phyloP scores from a whole-genome alignment of 176 grass and related monocot genomes.

The Thalia dealbata region DNA sequence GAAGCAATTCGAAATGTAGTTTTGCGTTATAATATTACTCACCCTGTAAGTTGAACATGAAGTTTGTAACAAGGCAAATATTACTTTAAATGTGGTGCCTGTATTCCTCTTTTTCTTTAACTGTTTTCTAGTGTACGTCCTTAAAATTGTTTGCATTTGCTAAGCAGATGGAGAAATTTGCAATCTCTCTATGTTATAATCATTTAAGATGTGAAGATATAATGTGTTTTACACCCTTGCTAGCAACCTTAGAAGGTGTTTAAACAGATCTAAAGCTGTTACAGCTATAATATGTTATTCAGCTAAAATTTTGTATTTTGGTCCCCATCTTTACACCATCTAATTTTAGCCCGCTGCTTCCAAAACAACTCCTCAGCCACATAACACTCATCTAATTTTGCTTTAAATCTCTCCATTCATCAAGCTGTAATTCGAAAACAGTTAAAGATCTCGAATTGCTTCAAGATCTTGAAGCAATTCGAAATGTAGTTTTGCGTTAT shows the following conservation, averaged over 20 bases:
- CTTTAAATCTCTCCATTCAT: too few relatives aligned
- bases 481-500: constrained; percentile 80
- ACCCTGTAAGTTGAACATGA: constrained; percentile 54
- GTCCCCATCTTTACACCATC: too few relatives aligned
- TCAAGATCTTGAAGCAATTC: constrained; percentile 91
- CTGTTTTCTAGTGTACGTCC: neutral
- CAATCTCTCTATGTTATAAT: neutral
- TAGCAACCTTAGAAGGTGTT: too few relatives aligned
- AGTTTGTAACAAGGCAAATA: constrained; percentile 19
- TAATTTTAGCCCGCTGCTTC: too few relatives aligned
- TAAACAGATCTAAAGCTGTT: too few relatives aligned
- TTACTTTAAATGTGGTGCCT: neutral
- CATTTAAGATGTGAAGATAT: neutral
- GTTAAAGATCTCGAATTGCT: too few relatives aligned
- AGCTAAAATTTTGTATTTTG: too few relatives aligned
- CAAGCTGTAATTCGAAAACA: too few relatives aligned
- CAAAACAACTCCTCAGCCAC: too few relatives aligned
- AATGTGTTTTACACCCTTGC: neutral
- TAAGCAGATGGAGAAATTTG: neutral
- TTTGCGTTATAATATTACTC: constrained; percentile 66
- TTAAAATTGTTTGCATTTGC: neutral
- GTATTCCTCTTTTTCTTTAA: neutral
- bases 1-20: constrained; percentile 91
- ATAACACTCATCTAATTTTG: too few relatives aligned
- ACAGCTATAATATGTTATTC: too few relatives aligned